These are phyloP conservation scores for Pleurozium schreberi DNA, from an alignment of 225 moss, liverwort and hornwort species.

Conservation along the genomic window DNA sequence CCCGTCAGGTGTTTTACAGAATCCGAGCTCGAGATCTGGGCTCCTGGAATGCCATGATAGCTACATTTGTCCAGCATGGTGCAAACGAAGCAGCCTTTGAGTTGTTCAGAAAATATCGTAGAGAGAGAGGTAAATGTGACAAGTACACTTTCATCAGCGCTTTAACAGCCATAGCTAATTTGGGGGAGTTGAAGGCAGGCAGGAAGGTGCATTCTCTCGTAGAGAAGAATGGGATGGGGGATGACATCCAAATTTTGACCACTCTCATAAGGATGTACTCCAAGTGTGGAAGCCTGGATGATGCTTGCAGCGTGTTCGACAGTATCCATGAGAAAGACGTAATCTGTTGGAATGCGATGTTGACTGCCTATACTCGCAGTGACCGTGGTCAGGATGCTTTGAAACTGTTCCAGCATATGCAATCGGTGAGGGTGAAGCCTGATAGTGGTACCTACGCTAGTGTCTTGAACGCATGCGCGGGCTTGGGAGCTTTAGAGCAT, in stretches of 20 bases:
- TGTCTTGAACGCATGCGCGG: constrained; percentile 24
- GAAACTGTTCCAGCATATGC: constrained; percentile 24
- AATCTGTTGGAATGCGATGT: constrained; percentile 49
- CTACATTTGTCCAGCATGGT: constrained; percentile 23
- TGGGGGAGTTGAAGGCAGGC: constrained; percentile 26
- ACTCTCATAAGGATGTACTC: constrained; percentile 46
- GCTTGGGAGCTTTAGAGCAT: constrained; percentile 25
- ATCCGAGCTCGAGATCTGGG: constrained; percentile 28
- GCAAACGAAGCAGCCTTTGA: constrained; percentile 21
- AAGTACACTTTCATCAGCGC: constrained; percentile 30
- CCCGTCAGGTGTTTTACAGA: constrained; percentile 41
- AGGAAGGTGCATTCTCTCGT: constrained; percentile 27
- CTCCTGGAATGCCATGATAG: constrained; percentile 53
- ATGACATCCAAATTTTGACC: constrained; percentile 33
- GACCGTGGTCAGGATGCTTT: constrained; percentile 21
- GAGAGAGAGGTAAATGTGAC: constrained; percentile 28
- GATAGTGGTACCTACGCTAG: constrained; percentile 20
- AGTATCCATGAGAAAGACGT: constrained; percentile 8
- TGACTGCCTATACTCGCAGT: constrained; percentile 22
- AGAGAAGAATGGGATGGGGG: constrained; percentile 17
- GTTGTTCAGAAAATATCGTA: constrained; percentile 20
- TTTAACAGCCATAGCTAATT: constrained; percentile 12
- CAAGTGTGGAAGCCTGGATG: constrained; percentile 36
- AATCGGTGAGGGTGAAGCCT: constrained; percentile 14
- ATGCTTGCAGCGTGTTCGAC: constrained; percentile 31